These are phyloP conservation scores for Trypanosoma scelopori DNA, from an alignment of 208 protist species.

Conservation along the genomic window DNA sequence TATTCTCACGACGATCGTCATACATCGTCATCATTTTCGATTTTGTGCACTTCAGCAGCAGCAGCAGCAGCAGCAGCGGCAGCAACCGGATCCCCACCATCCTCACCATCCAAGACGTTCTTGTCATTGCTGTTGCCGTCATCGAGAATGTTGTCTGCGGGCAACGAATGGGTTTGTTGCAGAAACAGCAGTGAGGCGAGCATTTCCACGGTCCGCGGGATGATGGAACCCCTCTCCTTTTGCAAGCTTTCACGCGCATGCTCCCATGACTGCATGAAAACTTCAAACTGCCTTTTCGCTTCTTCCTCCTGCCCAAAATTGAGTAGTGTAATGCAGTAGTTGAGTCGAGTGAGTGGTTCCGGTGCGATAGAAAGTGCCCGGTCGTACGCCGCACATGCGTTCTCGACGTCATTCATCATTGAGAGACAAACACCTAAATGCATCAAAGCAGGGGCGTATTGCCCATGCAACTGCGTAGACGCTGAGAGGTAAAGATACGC, in stretches of 20 bases:
- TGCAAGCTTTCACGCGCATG: conserved; percentile 27
- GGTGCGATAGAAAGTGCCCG: conserved; percentile 85
- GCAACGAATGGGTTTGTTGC: neutral
- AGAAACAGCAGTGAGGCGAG: conserved; percentile 3
- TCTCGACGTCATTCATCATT: conserved; percentile 94
- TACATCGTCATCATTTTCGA: neutral
- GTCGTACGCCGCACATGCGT: conserved; percentile 92
- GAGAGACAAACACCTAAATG: conserved; percentile 93
- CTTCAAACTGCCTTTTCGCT: conserved; percentile 45
- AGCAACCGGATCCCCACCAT: neutral
- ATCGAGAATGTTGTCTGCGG: neutral
- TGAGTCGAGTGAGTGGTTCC: conserved; percentile 87
- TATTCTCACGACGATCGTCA: neutral
- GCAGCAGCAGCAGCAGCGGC: too few relatives aligned
- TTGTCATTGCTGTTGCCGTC: neutral
- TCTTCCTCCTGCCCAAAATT: conserved; percentile 52
- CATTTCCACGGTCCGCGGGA: conserved; percentile 5
- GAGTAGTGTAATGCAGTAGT: conserved; percentile 91
- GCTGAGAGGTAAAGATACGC: conserved; percentile 95
- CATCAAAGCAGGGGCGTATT: conserved; percentile 92
- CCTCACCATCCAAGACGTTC: neutral
- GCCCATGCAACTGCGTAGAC: conserved; percentile 86
- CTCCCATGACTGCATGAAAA: conserved; percentile 51
- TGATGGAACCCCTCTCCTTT: conserved; percentile 23
- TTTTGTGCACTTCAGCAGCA: neutral